A percentile compares a stretch with the other conserved stretches of the same genome.
These are phyloP conservation scores for Pseudonitzschia multistriata DNA, from an alignment of 108 stramenopile species.

Conservation along the genomic window DNA sequence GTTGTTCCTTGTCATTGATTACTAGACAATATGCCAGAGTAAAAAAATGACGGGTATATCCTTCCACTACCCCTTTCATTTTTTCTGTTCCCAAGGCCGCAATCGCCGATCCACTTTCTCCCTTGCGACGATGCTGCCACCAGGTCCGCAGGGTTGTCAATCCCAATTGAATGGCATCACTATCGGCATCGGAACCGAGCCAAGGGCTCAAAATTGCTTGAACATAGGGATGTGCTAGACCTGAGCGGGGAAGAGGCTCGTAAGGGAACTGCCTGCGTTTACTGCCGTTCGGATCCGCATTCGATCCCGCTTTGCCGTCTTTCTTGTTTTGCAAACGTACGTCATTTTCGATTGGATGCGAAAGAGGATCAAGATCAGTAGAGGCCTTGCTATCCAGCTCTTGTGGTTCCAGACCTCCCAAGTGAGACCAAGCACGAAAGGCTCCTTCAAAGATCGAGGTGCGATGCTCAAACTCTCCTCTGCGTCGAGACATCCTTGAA, in stretches of 20 bases:
- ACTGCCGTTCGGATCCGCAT: conserved; percentile 38
- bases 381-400: conserved; percentile 61
- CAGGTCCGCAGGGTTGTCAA: conserved; percentile 85
- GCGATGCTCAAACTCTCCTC: conserved; percentile 91
- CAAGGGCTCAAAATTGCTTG: conserved; percentile 88
- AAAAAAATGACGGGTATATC: conserved; percentile 90
- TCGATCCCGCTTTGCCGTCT: conserved; percentile 24
- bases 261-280: conserved; percentile 70
- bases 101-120: conserved; percentile 81
- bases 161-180: conserved; percentile 85
- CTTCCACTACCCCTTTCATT: conserved; percentile 90
- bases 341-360: conserved; percentile 63
- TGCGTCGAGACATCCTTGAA: conserved; percentile 73
- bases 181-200: conserved; percentile 88
- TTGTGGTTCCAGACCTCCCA: conserved; percentile 81
- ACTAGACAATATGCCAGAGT: conserved; percentile 81
- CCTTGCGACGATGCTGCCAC: conserved; percentile 94
- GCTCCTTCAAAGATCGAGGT: conserved; percentile 94
- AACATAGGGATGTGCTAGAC: conserved; percentile 85
- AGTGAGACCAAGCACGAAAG: conserved; percentile 88
- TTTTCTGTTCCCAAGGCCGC: conserved; percentile 86
- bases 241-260: conserved; percentile 85
- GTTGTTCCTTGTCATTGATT: conserved; percentile 83
- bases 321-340: conserved; percentile 39
- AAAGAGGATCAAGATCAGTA: conserved; percentile 71